phyloP scores from a whole-genome alignment of 805 yeast species.

The Sugiyamaella qingdaonensis region DNA sequence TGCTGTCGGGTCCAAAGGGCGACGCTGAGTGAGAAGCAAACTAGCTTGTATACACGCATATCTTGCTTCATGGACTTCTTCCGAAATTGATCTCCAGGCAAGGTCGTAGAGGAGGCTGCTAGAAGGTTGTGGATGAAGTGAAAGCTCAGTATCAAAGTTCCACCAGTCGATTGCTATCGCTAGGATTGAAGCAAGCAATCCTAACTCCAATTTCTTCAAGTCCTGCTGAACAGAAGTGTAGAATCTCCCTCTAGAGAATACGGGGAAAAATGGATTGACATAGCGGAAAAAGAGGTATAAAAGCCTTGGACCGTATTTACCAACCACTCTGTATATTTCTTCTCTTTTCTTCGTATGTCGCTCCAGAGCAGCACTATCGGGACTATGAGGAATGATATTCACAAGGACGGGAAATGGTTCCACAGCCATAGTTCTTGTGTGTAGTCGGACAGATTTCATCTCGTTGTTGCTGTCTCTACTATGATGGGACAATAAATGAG shows the following conservation, averaged over 20 bases:
- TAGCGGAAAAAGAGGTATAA: neutral
- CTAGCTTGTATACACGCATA: slow-evolving; percentile 4
- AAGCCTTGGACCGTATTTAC: neutral
- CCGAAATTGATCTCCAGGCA: neutral
- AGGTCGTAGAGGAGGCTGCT: neutral
- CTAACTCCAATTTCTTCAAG: neutral
- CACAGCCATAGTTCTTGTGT: neutral
- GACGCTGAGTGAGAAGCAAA: slow-evolving; percentile 3
- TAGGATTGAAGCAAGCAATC: neutral
- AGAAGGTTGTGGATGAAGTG: neutral
- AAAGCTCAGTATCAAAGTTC: neutral
- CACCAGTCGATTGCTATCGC: neutral
- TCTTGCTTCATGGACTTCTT: neutral
- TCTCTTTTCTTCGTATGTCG: neutral
- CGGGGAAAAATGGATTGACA: neutral
- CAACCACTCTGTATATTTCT: neutral
- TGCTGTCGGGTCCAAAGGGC: slow-evolving; percentile 3
- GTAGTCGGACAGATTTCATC: neutral
- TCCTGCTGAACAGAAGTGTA: neutral
- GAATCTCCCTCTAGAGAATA: neutral
- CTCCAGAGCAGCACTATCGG: neutral
- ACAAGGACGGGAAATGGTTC: neutral
- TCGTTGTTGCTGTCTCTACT: neutral
- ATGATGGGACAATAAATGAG: neutral
- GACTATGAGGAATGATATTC: neutral